Conservation (phyloP, 805 yeast genomes). For the Aciculoconidium aculeatum region DNA sequence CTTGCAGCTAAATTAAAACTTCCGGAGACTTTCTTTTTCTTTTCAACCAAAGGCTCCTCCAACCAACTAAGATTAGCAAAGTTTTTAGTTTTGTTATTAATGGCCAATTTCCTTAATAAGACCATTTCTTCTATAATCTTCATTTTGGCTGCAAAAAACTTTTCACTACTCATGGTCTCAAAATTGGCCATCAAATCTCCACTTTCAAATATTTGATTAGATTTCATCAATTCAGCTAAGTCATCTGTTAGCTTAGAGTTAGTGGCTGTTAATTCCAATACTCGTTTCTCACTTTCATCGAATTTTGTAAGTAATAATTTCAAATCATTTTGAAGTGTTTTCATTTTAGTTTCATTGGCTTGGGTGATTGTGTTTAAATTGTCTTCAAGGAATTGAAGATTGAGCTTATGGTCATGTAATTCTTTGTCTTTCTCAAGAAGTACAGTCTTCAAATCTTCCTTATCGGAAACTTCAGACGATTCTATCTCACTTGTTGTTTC, state of each 20-base stretch:
- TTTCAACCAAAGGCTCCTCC: conserved; percentile 5
- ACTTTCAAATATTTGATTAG: conserved; percentile 10
- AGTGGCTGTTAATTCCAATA: conserved; percentile 13
- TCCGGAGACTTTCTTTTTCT: neutral
- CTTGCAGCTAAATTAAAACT: conserved; percentile 4
- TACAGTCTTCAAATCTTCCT: too few relatives aligned
- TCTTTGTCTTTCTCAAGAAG: conserved; percentile 18
- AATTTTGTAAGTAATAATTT: conserved; percentile 5
- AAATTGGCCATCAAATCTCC: conserved; percentile 21
- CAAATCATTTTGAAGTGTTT: conserved; percentile 12
- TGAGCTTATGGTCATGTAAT: conserved; percentile 41
- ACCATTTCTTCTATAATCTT: conserved; percentile 41
- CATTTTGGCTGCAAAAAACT: conserved; percentile 24
- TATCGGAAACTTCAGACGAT: too few relatives aligned
- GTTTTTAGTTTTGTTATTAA: neutral
- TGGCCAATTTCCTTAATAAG: conserved; percentile 32
- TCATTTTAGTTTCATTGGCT: conserved; percentile 22
- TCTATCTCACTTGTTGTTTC: too few relatives aligned
- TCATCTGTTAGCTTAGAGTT: conserved; percentile 18
- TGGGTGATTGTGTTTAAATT: conserved; percentile 31
- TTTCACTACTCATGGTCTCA: conserved; percentile 27
- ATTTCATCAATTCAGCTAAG: conserved; percentile 21
- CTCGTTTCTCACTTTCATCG: conserved; percentile 14
- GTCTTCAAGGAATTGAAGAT: conserved; percentile 39
- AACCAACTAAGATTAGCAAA: conserved; percentile 18